Percentiles rank a stretch among this genome's conserved stretches.
Conservation (phyloP, 805 yeast species). For the Wickerhamiella nectarea region DNA sequence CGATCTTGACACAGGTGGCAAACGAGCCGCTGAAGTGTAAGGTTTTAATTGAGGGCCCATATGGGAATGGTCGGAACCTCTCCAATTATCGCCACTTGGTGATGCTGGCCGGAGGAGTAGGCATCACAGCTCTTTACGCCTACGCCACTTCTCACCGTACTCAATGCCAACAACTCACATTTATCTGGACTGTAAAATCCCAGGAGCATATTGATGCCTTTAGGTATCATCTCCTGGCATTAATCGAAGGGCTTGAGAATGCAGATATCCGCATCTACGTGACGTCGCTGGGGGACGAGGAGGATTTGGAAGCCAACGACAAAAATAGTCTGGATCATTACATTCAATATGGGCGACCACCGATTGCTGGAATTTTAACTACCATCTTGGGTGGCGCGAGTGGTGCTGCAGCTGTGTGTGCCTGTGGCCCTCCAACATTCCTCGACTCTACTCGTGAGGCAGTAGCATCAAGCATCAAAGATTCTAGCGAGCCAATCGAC, state of each 20-base stretch:
- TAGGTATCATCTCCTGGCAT: conserved; percentile 34
- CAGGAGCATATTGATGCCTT: conserved; percentile 37
- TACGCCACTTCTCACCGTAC: conserved; percentile 29
- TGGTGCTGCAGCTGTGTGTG: conserved; percentile 37
- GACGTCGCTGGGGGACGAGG: conserved; percentile 2
- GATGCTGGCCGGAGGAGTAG: conserved; percentile 52
- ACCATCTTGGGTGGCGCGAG: conserved; percentile 13
- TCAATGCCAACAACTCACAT: conserved; percentile 12
- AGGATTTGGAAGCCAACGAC: conserved; percentile 1
- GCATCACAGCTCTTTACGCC: conserved; percentile 45
- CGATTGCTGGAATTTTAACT: conserved; percentile 10
- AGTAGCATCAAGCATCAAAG: conserved; percentile 21
- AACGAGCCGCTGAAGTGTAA: conserved; percentile 15
- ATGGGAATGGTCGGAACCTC: conserved; percentile 35
- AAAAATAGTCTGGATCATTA: neutral
- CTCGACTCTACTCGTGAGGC: conserved; percentile 40
- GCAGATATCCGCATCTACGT: conserved; percentile 14
- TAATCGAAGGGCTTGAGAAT: conserved; percentile 20
- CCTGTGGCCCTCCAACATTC: conserved; percentile 48
- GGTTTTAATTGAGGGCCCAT: conserved; percentile 47
- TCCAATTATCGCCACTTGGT: conserved; percentile 32
- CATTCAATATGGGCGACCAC: conserved; percentile 18
- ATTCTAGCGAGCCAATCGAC: conserved; percentile 22
- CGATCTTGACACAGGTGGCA: neutral
- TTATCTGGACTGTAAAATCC: conserved; percentile 22